These are phyloP conservation scores for Backusella liffmaniae DNA, from an alignment of 192 early-diverging fungal genomes.

Conservation along the genomic window DNA sequence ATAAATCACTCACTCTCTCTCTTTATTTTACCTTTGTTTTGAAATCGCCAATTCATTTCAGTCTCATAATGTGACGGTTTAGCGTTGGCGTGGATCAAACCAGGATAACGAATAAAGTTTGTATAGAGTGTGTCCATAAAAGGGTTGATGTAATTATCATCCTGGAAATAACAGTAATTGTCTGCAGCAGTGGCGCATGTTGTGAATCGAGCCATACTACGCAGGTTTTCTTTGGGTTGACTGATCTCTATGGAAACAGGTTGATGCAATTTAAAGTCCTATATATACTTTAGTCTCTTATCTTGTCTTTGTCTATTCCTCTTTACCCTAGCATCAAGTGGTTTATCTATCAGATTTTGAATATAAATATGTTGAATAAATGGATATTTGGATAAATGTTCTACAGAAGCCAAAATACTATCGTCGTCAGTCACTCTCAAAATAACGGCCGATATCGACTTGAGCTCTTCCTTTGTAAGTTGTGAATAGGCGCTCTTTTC, in stretches of 20 bases:
- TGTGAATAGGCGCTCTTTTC: not conserved
- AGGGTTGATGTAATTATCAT: slow-evolving; percentile 49
- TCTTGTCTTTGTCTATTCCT: no score
- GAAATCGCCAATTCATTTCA: slow-evolving; percentile 51
- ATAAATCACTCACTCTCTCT: no score
- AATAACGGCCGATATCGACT: slow-evolving; percentile 51
- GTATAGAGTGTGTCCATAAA: slow-evolving; percentile 57
- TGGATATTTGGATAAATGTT: slow-evolving; percentile 49
- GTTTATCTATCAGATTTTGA: slow-evolving; percentile 41
- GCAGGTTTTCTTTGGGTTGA: slow-evolving; percentile 49
- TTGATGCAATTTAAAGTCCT: slow-evolving; percentile 36
- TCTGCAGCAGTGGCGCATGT: slow-evolving; percentile 50
- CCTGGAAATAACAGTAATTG: slow-evolving; percentile 58
- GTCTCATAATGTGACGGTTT: slow-evolving; percentile 49
- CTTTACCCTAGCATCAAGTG: slow-evolving; percentile 9
- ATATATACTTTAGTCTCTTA: not conserved
- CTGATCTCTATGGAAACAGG: slow-evolving; percentile 28
- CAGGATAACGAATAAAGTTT: slow-evolving; percentile 53
- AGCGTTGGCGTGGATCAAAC: slow-evolving; percentile 53
- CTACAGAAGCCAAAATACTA: slow-evolving; percentile 42
- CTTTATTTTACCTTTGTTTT: slow-evolving; percentile 41
- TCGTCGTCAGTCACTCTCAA: slow-evolving; percentile 25
- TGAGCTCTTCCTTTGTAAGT: slow-evolving; percentile 18
- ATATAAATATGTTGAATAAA: slow-evolving; percentile 55
- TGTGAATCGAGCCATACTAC: slow-evolving; percentile 53